Conservation (phyloP, 2,329 filamentous ascomycete genomes). For the Apiospora marii region DNA sequence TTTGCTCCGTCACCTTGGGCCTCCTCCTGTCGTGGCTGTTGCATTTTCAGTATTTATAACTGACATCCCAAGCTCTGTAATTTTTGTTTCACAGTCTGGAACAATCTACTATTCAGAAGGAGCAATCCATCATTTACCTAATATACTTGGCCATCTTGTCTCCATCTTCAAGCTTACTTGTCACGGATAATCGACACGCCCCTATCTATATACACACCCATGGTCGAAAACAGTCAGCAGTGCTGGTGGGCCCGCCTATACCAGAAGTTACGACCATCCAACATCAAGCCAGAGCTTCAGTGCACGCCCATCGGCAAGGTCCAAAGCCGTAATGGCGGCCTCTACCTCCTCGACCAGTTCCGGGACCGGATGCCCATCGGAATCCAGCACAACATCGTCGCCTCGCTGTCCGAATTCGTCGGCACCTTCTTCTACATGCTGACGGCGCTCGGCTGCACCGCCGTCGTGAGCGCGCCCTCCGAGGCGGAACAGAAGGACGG, state of each 20-base stretch:
- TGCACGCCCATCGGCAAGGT: background rate
- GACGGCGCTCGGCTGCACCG: constrained; percentile 22
- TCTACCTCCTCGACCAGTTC: constrained; percentile 23
- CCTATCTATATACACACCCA: background rate
- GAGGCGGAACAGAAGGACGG: background rate
- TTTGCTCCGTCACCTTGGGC: background rate
- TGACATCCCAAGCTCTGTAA: background rate
- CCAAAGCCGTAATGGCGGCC: constrained; percentile 12
- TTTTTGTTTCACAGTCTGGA: background rate
- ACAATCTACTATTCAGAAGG: background rate
- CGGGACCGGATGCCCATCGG: constrained; percentile 12
- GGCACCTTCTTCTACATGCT: constrained; percentile 25
- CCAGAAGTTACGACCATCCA: background rate
- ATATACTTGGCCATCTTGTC: background rate
- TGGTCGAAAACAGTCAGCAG: background rate
- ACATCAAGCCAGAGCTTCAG: background rate
- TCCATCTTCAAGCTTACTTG: background rate
- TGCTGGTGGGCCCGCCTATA: background rate
- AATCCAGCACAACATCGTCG: constrained; percentile 16
- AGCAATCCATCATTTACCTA: background rate
- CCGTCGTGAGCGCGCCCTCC: constrained; percentile 6
- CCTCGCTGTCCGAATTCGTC: constrained; percentile 23
- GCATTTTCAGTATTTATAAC: background rate
- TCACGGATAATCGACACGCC: background rate
- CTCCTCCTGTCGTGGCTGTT: too few relatives aligned